Percentiles rank a stretch among this genome's conserved stretches.
Evolutionary conservation across 2,329 filamentous ascomycete genomes (phyloP).

Genomic region (Pestalotiopsis sp.): DNA sequence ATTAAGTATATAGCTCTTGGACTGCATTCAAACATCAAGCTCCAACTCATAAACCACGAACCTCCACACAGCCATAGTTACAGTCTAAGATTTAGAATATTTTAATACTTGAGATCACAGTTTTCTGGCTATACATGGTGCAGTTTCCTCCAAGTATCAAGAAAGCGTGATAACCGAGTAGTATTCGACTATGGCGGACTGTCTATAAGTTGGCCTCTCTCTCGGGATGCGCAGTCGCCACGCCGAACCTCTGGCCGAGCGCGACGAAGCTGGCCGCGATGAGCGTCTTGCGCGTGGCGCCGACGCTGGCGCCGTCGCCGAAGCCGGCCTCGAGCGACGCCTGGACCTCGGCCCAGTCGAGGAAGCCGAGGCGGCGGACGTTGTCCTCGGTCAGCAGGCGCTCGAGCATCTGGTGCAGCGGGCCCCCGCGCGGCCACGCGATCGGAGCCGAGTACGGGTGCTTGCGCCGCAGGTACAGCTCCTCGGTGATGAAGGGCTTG

Average conservation of each 20-base stretch:
- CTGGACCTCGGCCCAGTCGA: slow-evolving; percentile 39
- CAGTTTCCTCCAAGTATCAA: no score
- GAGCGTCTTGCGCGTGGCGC: slow-evolving; percentile 39
- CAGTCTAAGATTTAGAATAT: no score
- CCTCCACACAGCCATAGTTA: no score
- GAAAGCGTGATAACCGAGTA: no score
- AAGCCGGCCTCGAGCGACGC: slow-evolving; percentile 41
- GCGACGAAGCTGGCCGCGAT: slow-evolving; percentile 46
- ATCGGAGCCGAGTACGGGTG: slow-evolving; percentile 50
- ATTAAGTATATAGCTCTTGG: no score
- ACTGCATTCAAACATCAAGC: no score
- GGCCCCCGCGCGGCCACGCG: slow-evolving; percentile 41
- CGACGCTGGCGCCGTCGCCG: slow-evolving; percentile 32
- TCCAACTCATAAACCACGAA: no score
- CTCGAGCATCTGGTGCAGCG: slow-evolving; percentile 39
- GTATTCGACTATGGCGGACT: neutral
- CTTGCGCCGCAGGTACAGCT: slow-evolving; percentile 53
- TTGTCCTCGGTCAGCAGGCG: slow-evolving; percentile 37
- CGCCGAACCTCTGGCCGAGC: slow-evolving; percentile 43
- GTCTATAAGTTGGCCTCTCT: neutral
- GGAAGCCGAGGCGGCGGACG: slow-evolving; percentile 41
- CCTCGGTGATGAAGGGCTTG: slow-evolving; percentile 32
- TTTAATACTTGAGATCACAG: no score
- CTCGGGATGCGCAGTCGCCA: slow-evolving; percentile 23
- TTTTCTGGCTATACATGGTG: no score